A percentile compares a stretch with the other conserved stretches of the same genome.
Conservation (phyloP, 371 early-diverging fungal genomes). For the Apophysomyces ossiformis region DNA sequence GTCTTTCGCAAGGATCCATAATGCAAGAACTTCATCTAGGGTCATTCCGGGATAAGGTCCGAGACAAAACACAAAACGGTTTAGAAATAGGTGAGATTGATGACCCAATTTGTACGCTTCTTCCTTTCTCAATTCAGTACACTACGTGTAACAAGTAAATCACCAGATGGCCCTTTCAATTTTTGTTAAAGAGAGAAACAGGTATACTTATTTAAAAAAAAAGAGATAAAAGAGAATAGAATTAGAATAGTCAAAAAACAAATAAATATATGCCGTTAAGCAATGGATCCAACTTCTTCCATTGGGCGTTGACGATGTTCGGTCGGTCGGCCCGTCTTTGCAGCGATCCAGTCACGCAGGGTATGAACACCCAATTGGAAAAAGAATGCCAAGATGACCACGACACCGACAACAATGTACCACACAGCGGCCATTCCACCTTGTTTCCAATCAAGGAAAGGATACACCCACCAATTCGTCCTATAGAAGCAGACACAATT, state of each 20-base stretch:
- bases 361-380: conserved; percentile 45
- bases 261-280: not conserved
- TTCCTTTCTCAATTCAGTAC: not conserved
- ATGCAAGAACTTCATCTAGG: too few relatives aligned
- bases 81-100: too few relatives aligned
- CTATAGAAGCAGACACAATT: conserved; percentile 19
- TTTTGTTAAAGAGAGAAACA: not conserved
- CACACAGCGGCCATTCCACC: conserved; percentile 48
- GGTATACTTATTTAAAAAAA: not conserved
- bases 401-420: conserved; percentile 45
- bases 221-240: not conserved
- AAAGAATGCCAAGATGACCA: conserved; percentile 48
- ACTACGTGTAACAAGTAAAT: not conserved
- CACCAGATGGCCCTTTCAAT: not conserved
- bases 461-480: conserved; percentile 52
- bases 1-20: too few relatives aligned
- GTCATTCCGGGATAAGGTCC: too few relatives aligned
- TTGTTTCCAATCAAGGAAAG: conserved; percentile 57
- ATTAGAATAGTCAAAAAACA: not conserved
- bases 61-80: too few relatives aligned
- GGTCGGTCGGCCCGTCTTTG: conserved; percentile 16
- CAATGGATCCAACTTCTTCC: conserved; percentile 3
- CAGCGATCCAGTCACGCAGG: conserved; percentile 40
- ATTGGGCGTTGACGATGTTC: not conserved
- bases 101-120: not conserved